A percentile compares a stretch with the other conserved stretches of the same genome.
Conservation (phyloP, 331 rosid species). For the Prunus yedoensis region DNA sequence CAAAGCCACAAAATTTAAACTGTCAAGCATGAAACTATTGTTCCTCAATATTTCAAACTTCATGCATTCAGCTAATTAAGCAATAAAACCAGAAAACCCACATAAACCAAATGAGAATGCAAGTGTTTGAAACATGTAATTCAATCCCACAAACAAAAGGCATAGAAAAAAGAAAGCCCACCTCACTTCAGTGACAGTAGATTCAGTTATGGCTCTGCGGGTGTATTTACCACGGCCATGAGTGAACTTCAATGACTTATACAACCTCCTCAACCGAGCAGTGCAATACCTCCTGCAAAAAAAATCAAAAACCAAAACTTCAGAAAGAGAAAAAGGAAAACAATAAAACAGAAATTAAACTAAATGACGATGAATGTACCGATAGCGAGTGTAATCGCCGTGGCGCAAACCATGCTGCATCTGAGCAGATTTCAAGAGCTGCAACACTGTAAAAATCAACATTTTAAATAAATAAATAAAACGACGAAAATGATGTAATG, state of each 20-base stretch:
- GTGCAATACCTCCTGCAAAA: conserved; percentile 77
- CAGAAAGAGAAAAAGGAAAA: not conserved
- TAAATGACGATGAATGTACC: conserved; percentile 38
- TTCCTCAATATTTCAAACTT: not conserved
- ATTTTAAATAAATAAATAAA: not conserved
- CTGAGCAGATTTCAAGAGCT: conserved; percentile 84
- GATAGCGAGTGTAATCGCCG: conserved; percentile 84
- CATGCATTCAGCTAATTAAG: not conserved
- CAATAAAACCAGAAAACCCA: conserved; percentile 2
- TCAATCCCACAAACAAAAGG: not conserved
- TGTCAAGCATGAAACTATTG: conserved; percentile 3
- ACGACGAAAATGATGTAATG: not conserved
- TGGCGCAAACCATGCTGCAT: conserved; percentile 92
- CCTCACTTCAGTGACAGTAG: conserved; percentile 83
- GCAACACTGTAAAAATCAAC: conserved; percentile 50
- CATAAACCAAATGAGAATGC: not conserved
- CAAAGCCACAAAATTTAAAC: conserved; percentile 27
- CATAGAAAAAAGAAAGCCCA: conserved; percentile 12
- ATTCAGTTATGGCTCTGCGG: conserved; percentile 53
- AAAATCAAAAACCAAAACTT: conserved; percentile 4
- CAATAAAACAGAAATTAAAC: not conserved
- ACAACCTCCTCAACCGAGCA: conserved; percentile 83
- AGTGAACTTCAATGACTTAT: conserved; percentile 82
- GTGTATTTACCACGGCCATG: conserved; percentile 89
- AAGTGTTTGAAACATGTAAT: not conserved